Evolutionary conservation across 495 filamentous ascomycete genomes (phyloP).

Genomic region (Aspergillus nidulans): DNA sequence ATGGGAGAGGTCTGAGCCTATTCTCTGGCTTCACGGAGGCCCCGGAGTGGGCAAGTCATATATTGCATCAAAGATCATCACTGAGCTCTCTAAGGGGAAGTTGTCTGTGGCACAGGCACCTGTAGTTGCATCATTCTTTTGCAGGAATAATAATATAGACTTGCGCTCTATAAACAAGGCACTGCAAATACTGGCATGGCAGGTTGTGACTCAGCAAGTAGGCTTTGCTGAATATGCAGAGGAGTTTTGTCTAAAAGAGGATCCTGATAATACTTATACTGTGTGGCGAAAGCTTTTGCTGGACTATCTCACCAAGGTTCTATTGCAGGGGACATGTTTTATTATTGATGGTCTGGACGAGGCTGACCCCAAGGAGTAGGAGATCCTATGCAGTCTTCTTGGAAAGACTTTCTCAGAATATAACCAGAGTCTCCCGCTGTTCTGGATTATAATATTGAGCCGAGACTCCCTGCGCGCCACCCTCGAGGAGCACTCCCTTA

Average conservation of each 20-base stretch:
- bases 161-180: slow-evolving; percentile 25
- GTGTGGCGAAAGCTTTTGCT: slow-evolving; percentile 3
- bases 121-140: slow-evolving; percentile 28
- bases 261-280: not conserved
- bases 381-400: not conserved
- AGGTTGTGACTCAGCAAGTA: slow-evolving; percentile 16
- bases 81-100: not conserved
- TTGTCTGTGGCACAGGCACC: not conserved
- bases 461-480: slow-evolving; percentile 10
- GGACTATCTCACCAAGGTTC: not conserved
- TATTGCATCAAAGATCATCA: slow-evolving; percentile 26
- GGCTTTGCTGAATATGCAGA: not conserved
- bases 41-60: slow-evolving; percentile 31
- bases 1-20: slow-evolving; percentile 4
- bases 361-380: not conserved
- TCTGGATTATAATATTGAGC: slow-evolving; percentile 16
- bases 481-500: slow-evolving; percentile 11
- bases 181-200: slow-evolving; percentile 25
- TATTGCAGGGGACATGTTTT: not conserved
- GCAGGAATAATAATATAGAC: slow-evolving; percentile 26
- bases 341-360: not conserved
- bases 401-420: not conserved
- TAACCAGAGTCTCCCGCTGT: not conserved
- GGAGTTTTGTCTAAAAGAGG: not conserved
- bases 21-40: slow-evolving; percentile 31